phyloP scores from a whole-genome alignment of 164 flowering plant genomes.

The Magnolia kwangsiensis region DNA sequence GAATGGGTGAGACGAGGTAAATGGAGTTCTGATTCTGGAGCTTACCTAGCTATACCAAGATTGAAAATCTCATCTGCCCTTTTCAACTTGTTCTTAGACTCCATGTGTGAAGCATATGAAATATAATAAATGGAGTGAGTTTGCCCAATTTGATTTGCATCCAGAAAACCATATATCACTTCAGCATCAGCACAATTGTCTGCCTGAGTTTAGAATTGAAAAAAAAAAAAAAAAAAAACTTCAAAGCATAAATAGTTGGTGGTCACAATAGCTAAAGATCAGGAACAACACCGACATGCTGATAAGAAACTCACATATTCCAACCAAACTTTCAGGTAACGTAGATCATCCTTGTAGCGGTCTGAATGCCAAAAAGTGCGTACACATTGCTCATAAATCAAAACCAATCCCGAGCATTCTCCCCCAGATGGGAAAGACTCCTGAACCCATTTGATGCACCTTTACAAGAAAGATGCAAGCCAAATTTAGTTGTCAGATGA shows the following conservation, averaged over 20 bases:
- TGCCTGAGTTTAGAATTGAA: conserved; percentile 47
- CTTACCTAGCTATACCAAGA: conserved; percentile 72
- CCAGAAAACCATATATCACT: conserved; percentile 70
- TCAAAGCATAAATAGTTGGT: not conserved
- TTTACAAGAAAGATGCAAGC: conserved; percentile 18
- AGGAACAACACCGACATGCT: not conserved
- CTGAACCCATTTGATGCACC: conserved; percentile 97
- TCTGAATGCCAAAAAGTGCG: conserved; percentile 83
- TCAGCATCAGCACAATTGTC: conserved; percentile 86
- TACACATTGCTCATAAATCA: conserved; percentile 89
- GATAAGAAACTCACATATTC: conserved; percentile 66
- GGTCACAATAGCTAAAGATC: not conserved
- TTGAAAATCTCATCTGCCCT: conserved; percentile 67
- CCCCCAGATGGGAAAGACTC: conserved; percentile 93
- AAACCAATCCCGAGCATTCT: conserved; percentile 75
- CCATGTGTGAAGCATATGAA: conserved; percentile 75
- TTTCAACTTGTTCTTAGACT: conserved; percentile 63
- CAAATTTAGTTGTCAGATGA: not conserved
- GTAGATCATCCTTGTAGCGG: conserved; percentile 77
- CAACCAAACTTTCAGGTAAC: conserved; percentile 91
- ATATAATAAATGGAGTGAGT: conserved; percentile 64
- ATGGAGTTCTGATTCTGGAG: not conserved
- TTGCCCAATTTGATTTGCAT: conserved; percentile 75
- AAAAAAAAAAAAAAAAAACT: not conserved
- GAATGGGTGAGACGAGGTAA: not conserved